Evolutionary conservation across 139 green algal genomes (phyloP), one percentile per base, ranked within the genome.

Genomic region (Picochlorum sp.): DNA sequence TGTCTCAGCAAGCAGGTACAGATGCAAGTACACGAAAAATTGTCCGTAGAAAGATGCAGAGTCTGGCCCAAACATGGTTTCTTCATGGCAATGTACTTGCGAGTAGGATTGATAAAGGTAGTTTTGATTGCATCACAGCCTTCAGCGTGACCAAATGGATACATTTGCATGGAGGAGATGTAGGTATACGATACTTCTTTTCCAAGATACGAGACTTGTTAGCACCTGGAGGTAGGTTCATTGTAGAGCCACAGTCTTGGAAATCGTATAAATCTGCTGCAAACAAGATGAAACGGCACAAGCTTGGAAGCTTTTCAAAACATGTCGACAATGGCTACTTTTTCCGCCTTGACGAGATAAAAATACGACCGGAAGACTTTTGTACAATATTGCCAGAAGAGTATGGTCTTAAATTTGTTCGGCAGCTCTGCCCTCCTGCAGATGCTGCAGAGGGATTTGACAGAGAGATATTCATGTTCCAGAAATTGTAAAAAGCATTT

Each of bases 181-280:
- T 57, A 0, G 91, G 83, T 6, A 59, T 97, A 28, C 72, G 70
- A 28, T 52, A 55, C 5, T 52, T 96, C 3, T 95, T 97, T 68
- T 24, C 54, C 3, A 66, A 73, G 13, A 65, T 85, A 6, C 37
- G 60, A 2, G 14, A 58, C 20, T 55, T 64, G 8, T 66, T 89
- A 20, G 49, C 66, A 6, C 79, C 81, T 41, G 89, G 90, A 0
- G 90, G 90, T 23, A 58, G 85, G 31, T 74, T 97, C 34, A 59
- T 97, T 4, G 71, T 97, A 54, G 90, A 97, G 79, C 87, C 90
- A 4, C 90, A 97, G 81, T 87, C 86, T 11, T 96, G 85, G 86
- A 73, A 71, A 20, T 92, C 85, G 1, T 96, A 96, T 76, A 44
- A 63, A 38, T 55, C 71, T 47, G 86, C 88, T 1, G 60, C 80